These are phyloP conservation scores for Odonthalia washingtoniensis DNA, from an alignment of 31 red algal species.

Conservation along the genomic window DNA sequence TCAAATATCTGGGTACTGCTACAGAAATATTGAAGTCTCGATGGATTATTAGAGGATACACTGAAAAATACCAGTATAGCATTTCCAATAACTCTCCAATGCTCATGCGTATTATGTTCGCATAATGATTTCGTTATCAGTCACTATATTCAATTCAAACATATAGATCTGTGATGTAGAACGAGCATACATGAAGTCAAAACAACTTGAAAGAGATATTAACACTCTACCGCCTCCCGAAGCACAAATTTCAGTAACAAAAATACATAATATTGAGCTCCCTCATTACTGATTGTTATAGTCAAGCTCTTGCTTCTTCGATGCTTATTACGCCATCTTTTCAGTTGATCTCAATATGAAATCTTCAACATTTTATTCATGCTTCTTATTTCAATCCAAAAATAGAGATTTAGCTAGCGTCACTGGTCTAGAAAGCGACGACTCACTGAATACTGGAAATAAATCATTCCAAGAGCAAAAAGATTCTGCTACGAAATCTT, in stretches of 20 bases:
- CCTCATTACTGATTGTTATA: too few species aligned
- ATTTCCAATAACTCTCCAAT: too few species aligned
- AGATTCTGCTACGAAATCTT: background rate
- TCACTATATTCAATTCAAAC: background rate
- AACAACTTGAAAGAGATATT: background rate
- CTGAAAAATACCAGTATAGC: conserved; percentile 2
- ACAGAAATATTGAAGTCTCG: background rate
- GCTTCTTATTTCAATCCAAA: background rate
- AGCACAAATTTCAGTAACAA: too few species aligned
- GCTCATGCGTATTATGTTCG: conserved; percentile 19
- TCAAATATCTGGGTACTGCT: conserved; percentile 10
- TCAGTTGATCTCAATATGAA: background rate
- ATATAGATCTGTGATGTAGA: conserved; percentile 13
- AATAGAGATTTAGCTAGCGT: background rate
- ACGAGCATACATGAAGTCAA: conserved; percentile 23
- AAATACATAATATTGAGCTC: too few species aligned
- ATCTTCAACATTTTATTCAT: background rate
- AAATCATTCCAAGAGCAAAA: background rate
- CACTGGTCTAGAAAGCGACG: conserved; percentile 7
- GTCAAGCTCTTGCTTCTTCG: conserved; percentile 34
- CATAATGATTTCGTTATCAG: background rate
- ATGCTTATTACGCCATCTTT: background rate
- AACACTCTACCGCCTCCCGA: conserved; percentile 14
- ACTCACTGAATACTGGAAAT: conserved; percentile 7
- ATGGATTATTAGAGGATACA: background rate